Percentiles rank a stretch among this genome's conserved stretches.
These are phyloP conservation scores for Boletellus ananas DNA, from an alignment of 768 basidiomycete species.

Conservation along the genomic window DNA sequence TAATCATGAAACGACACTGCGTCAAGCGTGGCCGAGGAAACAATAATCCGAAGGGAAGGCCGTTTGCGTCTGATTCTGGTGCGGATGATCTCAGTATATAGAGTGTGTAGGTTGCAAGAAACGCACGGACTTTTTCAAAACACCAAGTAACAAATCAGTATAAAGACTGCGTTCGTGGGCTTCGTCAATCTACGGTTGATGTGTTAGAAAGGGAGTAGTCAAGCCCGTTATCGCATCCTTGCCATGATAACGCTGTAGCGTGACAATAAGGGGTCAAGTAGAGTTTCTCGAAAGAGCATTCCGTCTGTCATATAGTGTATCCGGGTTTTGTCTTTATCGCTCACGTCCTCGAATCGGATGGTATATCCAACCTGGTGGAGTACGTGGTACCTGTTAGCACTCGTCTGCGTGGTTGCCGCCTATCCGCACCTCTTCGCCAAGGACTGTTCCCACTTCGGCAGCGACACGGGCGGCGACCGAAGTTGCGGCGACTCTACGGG, in stretches of 20 bases:
- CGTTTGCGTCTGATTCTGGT: conserved; percentile 86
- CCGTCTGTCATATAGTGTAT: conserved; percentile 98
- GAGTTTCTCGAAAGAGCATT: conserved; percentile 92
- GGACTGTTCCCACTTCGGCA: conserved; percentile 79
- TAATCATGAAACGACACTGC: conserved; percentile 86
- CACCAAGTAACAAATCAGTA: conserved; percentile 87
- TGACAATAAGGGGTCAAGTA: conserved; percentile 88
- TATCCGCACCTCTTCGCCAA: conserved; percentile 77
- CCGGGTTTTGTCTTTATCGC: conserved; percentile 76
- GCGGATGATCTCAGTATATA: conserved; percentile 4
- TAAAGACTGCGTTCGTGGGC: conserved; percentile 97
- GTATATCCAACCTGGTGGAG: conserved; percentile 84
- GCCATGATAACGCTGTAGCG: conserved; percentile 97
- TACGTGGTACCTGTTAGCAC: conserved; percentile 5
- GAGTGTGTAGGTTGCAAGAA: background rate
- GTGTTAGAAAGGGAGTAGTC: background rate
- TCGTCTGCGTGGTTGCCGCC: background rate
- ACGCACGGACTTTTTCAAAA: conserved; percentile 79
- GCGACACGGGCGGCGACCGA: conserved; percentile 91
- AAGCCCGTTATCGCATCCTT: conserved; percentile 15
- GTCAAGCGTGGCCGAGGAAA: conserved; percentile 96
- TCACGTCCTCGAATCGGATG: conserved; percentile 94
- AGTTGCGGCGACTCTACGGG: conserved; percentile 90
- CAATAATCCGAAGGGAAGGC: conserved; percentile 82
- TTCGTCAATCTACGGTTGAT: conserved; percentile 75